These are phyloP conservation scores for Durio zibethinus DNA, from an alignment of 345 rosid species.

Conservation along the genomic window DNA sequence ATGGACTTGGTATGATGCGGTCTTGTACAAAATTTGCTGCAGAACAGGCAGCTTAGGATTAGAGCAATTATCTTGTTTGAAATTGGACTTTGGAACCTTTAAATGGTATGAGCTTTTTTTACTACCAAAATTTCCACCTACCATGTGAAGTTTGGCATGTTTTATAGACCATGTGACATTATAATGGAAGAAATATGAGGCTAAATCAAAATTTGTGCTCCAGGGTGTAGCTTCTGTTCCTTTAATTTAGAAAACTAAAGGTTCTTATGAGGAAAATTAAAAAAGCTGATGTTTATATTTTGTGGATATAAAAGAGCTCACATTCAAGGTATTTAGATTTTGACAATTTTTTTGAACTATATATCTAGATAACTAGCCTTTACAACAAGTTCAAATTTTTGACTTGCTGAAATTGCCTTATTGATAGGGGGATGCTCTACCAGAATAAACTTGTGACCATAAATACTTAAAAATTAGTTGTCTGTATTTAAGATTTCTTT, in stretches of 20 bases:
- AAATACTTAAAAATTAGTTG: neutral
- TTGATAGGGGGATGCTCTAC: neutral
- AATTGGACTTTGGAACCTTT: neutral
- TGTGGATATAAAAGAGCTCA: neutral
- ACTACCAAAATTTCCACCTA: neutral
- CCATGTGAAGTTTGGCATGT: neutral
- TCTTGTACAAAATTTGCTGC: neutral
- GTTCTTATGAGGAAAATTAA: neutral
- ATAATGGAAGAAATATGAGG: neutral
- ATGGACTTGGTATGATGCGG: neutral
- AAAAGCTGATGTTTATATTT: neutral
- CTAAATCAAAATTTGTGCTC: too few species aligned
- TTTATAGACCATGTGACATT: neutral
- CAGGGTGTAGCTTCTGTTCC: too few species aligned
- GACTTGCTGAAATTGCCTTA: neutral
- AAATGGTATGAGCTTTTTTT: neutral
- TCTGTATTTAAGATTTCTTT: neutral
- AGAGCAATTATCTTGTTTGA: neutral
- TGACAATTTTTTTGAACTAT: neutral
- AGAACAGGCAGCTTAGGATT: neutral
- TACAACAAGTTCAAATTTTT: neutral
- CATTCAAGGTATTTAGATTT: neutral
- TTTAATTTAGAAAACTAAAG: too few species aligned
- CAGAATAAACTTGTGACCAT: neutral
- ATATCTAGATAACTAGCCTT: neutral